Evolutionary conservation across 345 rosid genomes (phyloP), one percentile per base, ranked within the genome.

Genomic region (Citrus medica): DNA sequence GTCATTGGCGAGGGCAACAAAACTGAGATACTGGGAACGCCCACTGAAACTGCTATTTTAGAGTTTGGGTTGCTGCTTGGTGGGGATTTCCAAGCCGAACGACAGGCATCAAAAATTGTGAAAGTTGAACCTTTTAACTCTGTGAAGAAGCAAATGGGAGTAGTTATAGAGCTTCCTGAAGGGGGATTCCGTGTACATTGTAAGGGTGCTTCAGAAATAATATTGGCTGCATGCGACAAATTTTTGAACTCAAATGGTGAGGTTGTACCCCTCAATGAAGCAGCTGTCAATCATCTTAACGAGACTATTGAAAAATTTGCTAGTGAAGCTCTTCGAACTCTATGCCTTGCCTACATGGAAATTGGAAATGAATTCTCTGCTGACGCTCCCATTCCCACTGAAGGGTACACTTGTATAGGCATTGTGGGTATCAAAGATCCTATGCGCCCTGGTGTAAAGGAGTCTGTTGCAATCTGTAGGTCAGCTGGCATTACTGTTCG

Each of bases 111-210:
- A 14, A 87, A 83, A 75, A 81, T 89, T 79, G 85, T 95, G 76
- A 93, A 90, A 82, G 92, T 95, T 74, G 98, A 95, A 87, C 97
- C 98, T 73, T 95, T 95, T 65, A 95, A 93, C 87, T 95, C 99
- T 58, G 78, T 86, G 60, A 93, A 89, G 82, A 95, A 95, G 85
- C 84, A 89, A 82, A 95, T 95, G 99, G 91, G 88, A 55, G 98
- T 89, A 37, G 94, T 91, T 75, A 22, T 95, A 79, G 89, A 90
- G 88, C 92, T 93, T 69, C 92, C 92, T 67, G 84, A 79, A 73
- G 93, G 96, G 70, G 82, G 89, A 76, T 79, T 81, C 76, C 78
- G 90, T 51, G 96, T 83, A 17, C 97, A 93, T 67, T 88, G 88
- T 74, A 95, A 95, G 82, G 99, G 98, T 69, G 99, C 99, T 69